Percentiles rank a stretch among this genome's conserved stretches.
phyloP scores from a whole-genome alignment of 2,329 filamentous ascomycete species.

The Mariannaea elegans region DNA sequence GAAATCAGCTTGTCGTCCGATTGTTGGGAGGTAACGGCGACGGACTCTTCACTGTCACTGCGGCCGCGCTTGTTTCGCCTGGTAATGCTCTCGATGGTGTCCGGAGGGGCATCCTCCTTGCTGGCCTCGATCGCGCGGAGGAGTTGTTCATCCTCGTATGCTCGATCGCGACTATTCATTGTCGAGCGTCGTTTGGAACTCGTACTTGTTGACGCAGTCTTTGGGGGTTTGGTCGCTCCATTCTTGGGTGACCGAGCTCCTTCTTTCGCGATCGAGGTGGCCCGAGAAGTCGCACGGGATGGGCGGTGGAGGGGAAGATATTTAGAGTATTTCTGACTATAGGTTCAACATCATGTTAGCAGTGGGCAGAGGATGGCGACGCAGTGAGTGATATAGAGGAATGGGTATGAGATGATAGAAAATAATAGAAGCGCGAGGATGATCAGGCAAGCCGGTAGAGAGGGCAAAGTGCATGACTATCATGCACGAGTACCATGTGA shows the following conservation, averaged over 20 bases:
- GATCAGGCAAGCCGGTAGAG: not conserved
- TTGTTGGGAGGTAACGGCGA: slow-evolving; percentile 40
- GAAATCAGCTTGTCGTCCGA: slow-evolving; percentile 34
- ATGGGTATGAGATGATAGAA: not conserved
- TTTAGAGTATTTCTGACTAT: slow-evolving; percentile 72
- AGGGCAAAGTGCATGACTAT: not conserved
- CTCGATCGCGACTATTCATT: slow-evolving; percentile 95
- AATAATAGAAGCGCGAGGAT: slow-evolving; percentile 1
- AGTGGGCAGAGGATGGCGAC: slow-evolving; percentile 46
- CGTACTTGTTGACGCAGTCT: slow-evolving; percentile 58
- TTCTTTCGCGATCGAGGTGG: slow-evolving; percentile 64
- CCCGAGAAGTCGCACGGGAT: slow-evolving; percentile 67
- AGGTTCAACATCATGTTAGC: slow-evolving; percentile 30
- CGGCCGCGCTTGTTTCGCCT: slow-evolving; percentile 83
- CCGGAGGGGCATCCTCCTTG: slow-evolving; percentile 75
- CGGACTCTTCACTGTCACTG: slow-evolving; percentile 95
- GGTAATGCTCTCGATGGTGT: slow-evolving; percentile 59
- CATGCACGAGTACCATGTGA: not conserved
- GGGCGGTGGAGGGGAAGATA: slow-evolving; percentile 68
- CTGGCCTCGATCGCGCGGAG: slow-evolving; percentile 93
- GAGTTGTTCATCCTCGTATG: slow-evolving; percentile 92
- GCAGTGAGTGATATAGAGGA: not conserved
- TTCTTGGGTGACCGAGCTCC: slow-evolving; percentile 69
- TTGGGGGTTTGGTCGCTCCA: slow-evolving; percentile 65
- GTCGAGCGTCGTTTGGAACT: slow-evolving; percentile 85